Conservation (phyloP, 1,284 basidiomycete genomes). For the Marasmius fiardii region DNA sequence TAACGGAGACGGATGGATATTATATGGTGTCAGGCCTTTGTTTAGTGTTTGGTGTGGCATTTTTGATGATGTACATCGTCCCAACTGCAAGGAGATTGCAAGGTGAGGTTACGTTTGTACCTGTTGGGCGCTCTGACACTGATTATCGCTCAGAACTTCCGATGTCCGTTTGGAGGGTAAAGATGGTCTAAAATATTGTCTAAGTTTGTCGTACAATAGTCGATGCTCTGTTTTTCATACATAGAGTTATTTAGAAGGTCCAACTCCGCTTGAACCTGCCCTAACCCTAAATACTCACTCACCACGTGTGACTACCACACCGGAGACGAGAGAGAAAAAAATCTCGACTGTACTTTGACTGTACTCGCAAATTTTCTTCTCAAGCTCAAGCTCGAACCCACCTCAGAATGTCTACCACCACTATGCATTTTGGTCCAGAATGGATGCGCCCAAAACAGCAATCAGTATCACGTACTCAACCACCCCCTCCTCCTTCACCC, state of each 20-base stretch:
- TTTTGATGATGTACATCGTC: slow-evolving; percentile 77
- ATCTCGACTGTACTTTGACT: slow-evolving; percentile 11
- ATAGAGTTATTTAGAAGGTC: background rate
- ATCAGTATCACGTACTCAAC: slow-evolving; percentile 48
- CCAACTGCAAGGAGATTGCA: slow-evolving; percentile 86
- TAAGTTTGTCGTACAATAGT: background rate
- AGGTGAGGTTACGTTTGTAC: slow-evolving; percentile 51
- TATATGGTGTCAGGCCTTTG: slow-evolving; percentile 85
- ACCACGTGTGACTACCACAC: slow-evolving; percentile 18
- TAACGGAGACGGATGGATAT: slow-evolving; percentile 89
- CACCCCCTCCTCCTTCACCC: slow-evolving; percentile 61
- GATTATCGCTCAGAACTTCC: slow-evolving; percentile 43
- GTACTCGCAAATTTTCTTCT: slow-evolving; percentile 17
- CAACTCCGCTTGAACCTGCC: slow-evolving; percentile 19
- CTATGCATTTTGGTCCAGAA: slow-evolving; percentile 85
- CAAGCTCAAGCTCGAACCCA: slow-evolving; percentile 11
- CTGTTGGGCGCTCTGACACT: slow-evolving; percentile 7
- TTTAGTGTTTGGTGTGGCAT: slow-evolving; percentile 67
- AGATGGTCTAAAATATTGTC: slow-evolving; percentile 30
- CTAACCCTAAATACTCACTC: slow-evolving; percentile 26
- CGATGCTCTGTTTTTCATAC: too few species aligned
- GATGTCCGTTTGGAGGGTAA: slow-evolving; percentile 60
- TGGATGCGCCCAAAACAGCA: slow-evolving; percentile 84
- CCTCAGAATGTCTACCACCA: slow-evolving; percentile 64
- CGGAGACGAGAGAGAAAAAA: slow-evolving; percentile 26